Base-by-base conservation (phyloP, 495 filamentous ascomycete species). In the Daldinia caldariorum region DNA sequence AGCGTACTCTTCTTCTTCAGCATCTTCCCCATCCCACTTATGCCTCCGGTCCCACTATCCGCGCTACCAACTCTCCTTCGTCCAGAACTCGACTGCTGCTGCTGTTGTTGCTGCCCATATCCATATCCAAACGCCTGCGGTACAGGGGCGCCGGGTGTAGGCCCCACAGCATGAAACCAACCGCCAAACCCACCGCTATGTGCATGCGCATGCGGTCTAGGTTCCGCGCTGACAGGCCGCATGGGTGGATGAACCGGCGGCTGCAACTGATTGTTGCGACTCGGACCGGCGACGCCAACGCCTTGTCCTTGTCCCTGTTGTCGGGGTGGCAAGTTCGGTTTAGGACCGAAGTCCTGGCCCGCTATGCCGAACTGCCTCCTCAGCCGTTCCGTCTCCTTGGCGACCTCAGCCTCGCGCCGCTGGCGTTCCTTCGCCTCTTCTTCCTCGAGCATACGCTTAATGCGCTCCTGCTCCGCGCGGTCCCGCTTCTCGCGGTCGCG, bases 341-440 rank as follows among this genome's bases (percentile, higher is more conserved):
- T 62, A 3, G 67, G 61, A 2, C 72, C 65, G 34, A 82, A 74
- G 31, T 79, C 72, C 70, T 84, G 82, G 0, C 82, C 82, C 50
- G 78, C 73, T 61, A 83, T 83, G 38, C 91, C 93, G 74, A 94
- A 97, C 58, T 91, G 68, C 68, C 86, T 86, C 49, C 89, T 85
- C 9, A 99, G 78, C 3, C 94, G 84, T 73, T 94, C 91, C 0
- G 95, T 98, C 78, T 98, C 95, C 61, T 88, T 88, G 22, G 92
- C 90, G 13, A 97, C 81, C 69, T 92, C 92, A 2, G 85, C 87
- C 59, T 97, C 86, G 31, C 86, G 86, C 31, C 83, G 80, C n/a
- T 83, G 83, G 0, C 84, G 85, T 34, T 89, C 88, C 38, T 88
- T 87, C 32, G 92, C 90, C 78, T 97, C 90, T 78, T 97, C 93